Evolutionary conservation across 2,329 filamentous ascomycete genomes (phyloP).

Genomic region (Fusarium sp.): DNA sequence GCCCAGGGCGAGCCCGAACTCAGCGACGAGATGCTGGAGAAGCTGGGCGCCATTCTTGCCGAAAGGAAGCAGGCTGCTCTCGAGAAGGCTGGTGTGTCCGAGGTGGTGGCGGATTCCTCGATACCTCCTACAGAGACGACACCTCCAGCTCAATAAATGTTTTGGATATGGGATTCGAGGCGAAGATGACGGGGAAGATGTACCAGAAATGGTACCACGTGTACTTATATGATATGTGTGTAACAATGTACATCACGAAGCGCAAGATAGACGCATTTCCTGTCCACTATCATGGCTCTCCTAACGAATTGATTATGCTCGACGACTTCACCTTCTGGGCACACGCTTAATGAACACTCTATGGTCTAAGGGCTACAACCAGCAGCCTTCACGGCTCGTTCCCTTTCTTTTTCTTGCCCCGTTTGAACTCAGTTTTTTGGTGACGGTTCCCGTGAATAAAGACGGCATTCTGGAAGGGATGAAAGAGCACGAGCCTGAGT

Average conservation of each 20-base stretch:
- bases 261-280: conserved; percentile 44
- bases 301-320: neutral
- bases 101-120: conserved; percentile 42
- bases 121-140: conserved; percentile 33
- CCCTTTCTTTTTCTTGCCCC: neutral
- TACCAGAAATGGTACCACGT: conserved; percentile 36
- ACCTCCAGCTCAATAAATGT: conserved; percentile 33
- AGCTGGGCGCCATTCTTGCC: conserved; percentile 72
- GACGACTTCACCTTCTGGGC: neutral
- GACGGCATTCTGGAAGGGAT: no score
- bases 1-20: conserved; percentile 67
- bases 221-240: conserved; percentile 52
- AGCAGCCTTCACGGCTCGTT: neutral
- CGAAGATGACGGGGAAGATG: conserved; percentile 26
- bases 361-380: neutral
- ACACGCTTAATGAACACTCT: neutral
- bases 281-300: conserved; percentile 14
- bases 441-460: no score
- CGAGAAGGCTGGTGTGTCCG: conserved; percentile 53
- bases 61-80: conserved; percentile 60
- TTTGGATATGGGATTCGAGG: conserved; percentile 2
- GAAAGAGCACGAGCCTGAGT: no score
- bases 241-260: conserved; percentile 49
- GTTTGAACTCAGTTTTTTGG: no score
- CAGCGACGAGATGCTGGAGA: conserved; percentile 69